Conservation (phyloP, 2,329 filamentous ascomycete species). For the Phoma sp. region DNA sequence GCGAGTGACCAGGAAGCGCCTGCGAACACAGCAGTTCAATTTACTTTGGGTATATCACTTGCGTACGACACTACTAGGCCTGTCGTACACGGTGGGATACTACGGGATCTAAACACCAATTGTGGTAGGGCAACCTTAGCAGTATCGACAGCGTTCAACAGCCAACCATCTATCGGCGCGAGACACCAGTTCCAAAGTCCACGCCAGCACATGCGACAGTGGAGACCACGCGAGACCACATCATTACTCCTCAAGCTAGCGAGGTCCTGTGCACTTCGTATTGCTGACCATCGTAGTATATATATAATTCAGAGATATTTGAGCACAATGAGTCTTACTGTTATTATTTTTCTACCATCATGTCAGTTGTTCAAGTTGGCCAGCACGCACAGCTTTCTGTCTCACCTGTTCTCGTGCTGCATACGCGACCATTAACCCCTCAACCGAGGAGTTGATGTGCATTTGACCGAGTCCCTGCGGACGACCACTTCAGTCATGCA, state of each 20-base stretch:
- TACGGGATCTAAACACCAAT: conserved; percentile 61
- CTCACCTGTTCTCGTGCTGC: not conserved
- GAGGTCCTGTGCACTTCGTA: not conserved
- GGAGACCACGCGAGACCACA: not conserved
- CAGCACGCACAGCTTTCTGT: too few relatives aligned
- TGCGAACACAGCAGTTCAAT: not conserved
- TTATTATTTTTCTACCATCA: too few relatives aligned
- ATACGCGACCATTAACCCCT: not conserved
- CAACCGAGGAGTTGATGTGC: too few relatives aligned
- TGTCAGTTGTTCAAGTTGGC: too few relatives aligned
- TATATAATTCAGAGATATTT: not conserved
- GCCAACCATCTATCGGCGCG: conserved; percentile 1
- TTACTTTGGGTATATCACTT: conserved; percentile 51
- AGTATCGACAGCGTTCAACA: conserved; percentile 37
- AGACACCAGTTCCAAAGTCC: not conserved
- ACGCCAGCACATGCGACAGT: conserved; percentile 6
- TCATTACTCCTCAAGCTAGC: not conserved
- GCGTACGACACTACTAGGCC: conserved; percentile 80
- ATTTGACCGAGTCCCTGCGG: too few relatives aligned
- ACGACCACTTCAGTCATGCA: not conserved
- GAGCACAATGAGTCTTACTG: too few relatives aligned
- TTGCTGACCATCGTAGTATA: not conserved
- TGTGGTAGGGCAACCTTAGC: conserved; percentile 86
- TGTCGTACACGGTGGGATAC: conserved; percentile 63
- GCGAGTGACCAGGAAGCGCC: not conserved